Base-by-base conservation (phyloP, 495 filamentous ascomycete genomes). In the Margaritispora aquatica region DNA sequence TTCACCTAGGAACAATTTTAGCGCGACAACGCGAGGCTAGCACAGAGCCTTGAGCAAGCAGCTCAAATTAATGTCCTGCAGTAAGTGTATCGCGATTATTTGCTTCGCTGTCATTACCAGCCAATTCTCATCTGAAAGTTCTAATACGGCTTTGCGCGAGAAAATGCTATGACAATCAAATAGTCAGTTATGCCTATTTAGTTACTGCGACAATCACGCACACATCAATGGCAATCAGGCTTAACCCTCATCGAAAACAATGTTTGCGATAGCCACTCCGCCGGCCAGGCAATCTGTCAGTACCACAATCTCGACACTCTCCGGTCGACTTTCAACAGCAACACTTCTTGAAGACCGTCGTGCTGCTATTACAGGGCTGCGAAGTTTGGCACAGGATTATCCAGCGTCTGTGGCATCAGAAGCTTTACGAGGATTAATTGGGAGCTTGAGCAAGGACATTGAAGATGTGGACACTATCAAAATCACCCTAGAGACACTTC, bases 381-480 rank as follows among this genome's bases (percentile, higher is more conserved):
- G 95, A 60, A 96, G 91, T 77, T 97, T 98, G 73, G 90, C 94
- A 27, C 96, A 96, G 70, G 83, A 92, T 54, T 97, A 92, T 68
- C 95, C 96, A 29, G 94, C 96, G 22, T 92, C 90, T 11, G 94
- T 98, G n/a, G 92, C 94, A 11, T 96, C 92, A 0, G 92, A 90
- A 44, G 87, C 90, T 22, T 76, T 98, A 26, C 83, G 92, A 58
- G 88, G 86, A 56, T 79, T 98, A 60, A 97, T 98, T 64, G 84
- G 80, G 44, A 89, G 89, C 63, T 75, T 98, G 51, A 83, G 81
- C 55, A 89, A 89, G 71, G 94, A 97, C 79, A 83, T 84, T 23
- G 92, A 96, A 70, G 94, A 98, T 85, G 89, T 96, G 63, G 94
- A 98, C 72, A 97, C 94, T 21, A 86, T 90, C 67, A 96, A 96